Evolutionary conservation across 2,329 filamentous ascomycete species (phyloP), one percentile per base, ranked within the genome.

Genomic region (Penicillium sp.): DNA sequence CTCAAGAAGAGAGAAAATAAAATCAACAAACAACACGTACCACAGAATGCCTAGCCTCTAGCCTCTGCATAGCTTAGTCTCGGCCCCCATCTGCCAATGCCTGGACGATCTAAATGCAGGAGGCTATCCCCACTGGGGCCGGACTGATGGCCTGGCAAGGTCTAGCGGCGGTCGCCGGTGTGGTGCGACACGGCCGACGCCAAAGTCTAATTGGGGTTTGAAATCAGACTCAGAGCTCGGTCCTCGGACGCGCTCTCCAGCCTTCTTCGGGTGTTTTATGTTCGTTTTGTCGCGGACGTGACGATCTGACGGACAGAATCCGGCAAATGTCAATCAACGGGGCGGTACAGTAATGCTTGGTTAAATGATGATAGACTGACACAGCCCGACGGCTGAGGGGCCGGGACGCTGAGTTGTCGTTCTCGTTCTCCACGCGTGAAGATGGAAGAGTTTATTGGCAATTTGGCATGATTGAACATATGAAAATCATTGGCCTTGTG

Each of bases 81-180:
- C 31, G 45, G 15, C 45, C 28, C 28, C 45, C 35, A 39, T 51
- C 49, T 51, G 35, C 34, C 37, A 31, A 28, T 42, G 51, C 11
- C 51, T 41, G 15, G 60, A 47, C 52, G 55, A 56, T 62, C 59
- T 22, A 45, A 37, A 15, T 37, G 20, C 28, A 49, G 45, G 8
- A 28, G 10, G 17, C n/a, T 48, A 54, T 56, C 52, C 43, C 55
- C 57, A 51, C 55, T 38, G 42, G 48, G 48, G 5, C 56, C 62
- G 62, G 62, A 47, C 37, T 11, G 42, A 63, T 62, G 51, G 34
- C 62, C 57, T 38, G 59, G 48, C 62, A 48, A 38, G 57, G 62
- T 48, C 43, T 63, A 63, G 59, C 57, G 62, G 43, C 22, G 42
- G 48, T 51, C 38, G 42, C 37, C 22, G 28, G 37, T 37, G 8